A percentile compares a stretch with the other conserved stretches of the same genome.
phyloP scores from a whole-genome alignment of 2,329 filamentous ascomycete species.

The Albifimbria verrucaria region DNA sequence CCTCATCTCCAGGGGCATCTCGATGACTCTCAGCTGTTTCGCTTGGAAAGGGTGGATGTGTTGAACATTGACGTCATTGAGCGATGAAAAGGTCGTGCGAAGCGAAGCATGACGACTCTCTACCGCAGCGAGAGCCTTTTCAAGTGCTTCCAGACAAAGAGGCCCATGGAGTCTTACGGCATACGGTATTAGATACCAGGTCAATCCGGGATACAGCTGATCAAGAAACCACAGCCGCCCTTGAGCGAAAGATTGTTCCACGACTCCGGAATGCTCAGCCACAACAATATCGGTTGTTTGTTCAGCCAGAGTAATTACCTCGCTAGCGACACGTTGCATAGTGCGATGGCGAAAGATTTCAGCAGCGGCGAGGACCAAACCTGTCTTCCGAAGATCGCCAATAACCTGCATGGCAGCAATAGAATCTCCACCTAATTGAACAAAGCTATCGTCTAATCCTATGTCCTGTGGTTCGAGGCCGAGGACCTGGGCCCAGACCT shows the following conservation, averaged over 20 bases:
- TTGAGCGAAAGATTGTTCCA: slow-evolving; percentile 14
- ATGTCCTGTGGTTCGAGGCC: background rate
- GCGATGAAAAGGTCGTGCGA: slow-evolving; percentile 10
- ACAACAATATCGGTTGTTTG: too few species aligned
- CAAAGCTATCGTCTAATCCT: background rate
- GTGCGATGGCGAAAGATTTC: slow-evolving; percentile 5
- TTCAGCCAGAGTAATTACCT: too few species aligned
- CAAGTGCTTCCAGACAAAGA: slow-evolving; percentile 7
- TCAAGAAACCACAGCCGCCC: slow-evolving; percentile 16
- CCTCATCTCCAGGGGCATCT: slow-evolving; percentile 2
- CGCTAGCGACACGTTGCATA: too few species aligned
- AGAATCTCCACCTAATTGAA: background rate
- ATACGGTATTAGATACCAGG: slow-evolving; percentile 12
- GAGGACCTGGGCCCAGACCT: background rate
- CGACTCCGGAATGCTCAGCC: too few species aligned
- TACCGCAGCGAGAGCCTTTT: slow-evolving; percentile 6
- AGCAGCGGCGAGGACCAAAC: background rate
- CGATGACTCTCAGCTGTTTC: background rate
- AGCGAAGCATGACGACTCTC: slow-evolving; percentile 16
- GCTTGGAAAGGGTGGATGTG: slow-evolving; percentile 3
- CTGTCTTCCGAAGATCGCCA: background rate
- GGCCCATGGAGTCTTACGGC: slow-evolving; percentile 9
- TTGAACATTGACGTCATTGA: slow-evolving; percentile 4
- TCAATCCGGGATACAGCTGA: slow-evolving; percentile 11
- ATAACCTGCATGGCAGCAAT: slow-evolving; percentile 1